Conservation (phyloP, 176 grass and related monocot genomes). For the Hyparrhenia diplandra region DNA sequence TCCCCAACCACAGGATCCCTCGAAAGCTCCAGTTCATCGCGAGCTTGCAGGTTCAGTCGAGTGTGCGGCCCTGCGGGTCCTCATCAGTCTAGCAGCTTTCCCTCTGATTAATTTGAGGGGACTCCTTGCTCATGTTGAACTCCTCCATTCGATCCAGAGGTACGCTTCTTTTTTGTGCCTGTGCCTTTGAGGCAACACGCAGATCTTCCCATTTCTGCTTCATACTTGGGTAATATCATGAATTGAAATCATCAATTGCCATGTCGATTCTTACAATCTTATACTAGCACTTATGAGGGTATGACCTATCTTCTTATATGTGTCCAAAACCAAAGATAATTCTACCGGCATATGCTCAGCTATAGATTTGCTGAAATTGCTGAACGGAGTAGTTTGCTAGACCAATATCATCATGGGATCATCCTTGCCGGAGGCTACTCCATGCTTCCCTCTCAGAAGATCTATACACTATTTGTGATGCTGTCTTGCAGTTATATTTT, state of each 20-base stretch:
- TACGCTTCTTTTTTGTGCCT: slow-evolving; percentile 3
- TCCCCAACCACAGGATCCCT: background rate
- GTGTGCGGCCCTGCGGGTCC: no score
- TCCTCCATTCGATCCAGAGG: background rate
- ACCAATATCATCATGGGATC: no score
- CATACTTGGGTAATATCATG: no score
- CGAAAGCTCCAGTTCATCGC: background rate
- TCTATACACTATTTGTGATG: background rate
- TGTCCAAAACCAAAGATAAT: background rate
- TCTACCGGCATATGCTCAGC: background rate
- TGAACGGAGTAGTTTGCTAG: background rate
- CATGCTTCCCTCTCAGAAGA: background rate
- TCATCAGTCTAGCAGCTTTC: background rate
- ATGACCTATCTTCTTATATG: background rate
- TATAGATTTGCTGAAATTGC: background rate
- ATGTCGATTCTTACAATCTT: background rate
- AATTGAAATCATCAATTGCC: background rate
- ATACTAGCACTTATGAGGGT: background rate
- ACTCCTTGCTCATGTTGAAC: background rate
- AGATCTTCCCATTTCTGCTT: background rate
- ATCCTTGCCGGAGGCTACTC: background rate
- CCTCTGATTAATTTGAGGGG: background rate
- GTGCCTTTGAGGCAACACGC: background rate
- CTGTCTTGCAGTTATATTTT: background rate
- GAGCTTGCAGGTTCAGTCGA: background rate